Percentiles rank a stretch among this genome's conserved stretches.
phyloP scores from a whole-genome alignment of 2,329 filamentous ascomycete species.

The Zymoseptoria ardabiliae region DNA sequence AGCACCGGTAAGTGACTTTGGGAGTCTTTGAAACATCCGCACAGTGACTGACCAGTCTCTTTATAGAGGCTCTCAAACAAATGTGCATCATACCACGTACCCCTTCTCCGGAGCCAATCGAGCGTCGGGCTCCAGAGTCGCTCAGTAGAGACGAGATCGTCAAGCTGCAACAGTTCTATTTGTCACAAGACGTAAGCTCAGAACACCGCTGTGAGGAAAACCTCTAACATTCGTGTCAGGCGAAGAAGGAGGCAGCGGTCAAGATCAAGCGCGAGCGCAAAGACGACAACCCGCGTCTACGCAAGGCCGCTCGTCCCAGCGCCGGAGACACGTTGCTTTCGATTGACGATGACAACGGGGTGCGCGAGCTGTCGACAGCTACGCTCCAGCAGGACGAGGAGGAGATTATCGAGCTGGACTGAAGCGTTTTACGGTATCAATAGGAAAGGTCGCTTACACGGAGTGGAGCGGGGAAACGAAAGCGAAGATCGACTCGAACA shows the following conservation, averaged over 20 bases:
- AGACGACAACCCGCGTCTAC: conserved; percentile 10
- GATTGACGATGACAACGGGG: conserved; percentile 9
- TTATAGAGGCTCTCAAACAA: conserved; percentile 10
- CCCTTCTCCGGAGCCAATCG: conserved; percentile 12
- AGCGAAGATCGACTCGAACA: too few species aligned
- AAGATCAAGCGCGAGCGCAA: conserved; percentile 16
- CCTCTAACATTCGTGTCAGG: too few species aligned
- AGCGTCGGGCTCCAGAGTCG: conserved; percentile 4
- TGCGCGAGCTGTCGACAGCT: conserved; percentile 7
- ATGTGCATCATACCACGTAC: conserved; percentile 9
- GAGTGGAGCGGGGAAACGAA: too few species aligned
- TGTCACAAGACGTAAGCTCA: background rate
- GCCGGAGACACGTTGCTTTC: conserved; percentile 8
- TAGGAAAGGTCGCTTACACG: background rate
- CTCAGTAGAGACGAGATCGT: conserved; percentile 10
- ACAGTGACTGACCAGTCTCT: background rate
- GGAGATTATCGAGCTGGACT: conserved; percentile 16
- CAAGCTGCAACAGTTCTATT: conserved; percentile 8
- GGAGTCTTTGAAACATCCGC: too few species aligned
- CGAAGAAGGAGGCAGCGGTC: background rate
- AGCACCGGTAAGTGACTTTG: conserved; percentile 11
- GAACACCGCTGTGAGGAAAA: too few species aligned
- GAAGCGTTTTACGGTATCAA: background rate
- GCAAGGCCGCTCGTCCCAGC: conserved; percentile 11
- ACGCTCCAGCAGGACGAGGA: background rate